phyloP scores from a whole-genome alignment of 768 basidiomycete species.

The Asterophora lycoperdoides region DNA sequence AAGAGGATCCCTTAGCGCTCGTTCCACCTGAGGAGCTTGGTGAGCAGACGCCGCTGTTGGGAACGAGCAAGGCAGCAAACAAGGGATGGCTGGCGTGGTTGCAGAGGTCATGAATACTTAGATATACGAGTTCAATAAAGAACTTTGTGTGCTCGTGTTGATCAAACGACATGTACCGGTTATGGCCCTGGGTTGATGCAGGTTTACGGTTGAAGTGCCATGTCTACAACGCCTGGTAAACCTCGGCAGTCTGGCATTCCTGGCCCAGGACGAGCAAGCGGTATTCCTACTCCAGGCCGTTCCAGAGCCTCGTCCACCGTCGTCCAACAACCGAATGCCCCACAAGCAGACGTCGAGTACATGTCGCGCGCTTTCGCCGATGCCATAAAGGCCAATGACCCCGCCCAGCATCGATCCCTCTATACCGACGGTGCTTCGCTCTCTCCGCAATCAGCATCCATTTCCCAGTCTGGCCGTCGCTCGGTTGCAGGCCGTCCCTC shows the following conservation, averaged over 20 bases:
- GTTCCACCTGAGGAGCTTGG: conserved; percentile 6
- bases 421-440: conserved; percentile 36
- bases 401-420: conserved; percentile 54
- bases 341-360: conserved; percentile 46
- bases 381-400: conserved; percentile 78
- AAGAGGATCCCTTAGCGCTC: conserved; percentile 20
- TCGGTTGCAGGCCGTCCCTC: conserved; percentile 45
- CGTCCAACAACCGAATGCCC: conserved; percentile 30
- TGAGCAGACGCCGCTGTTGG: conserved; percentile 22
- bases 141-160: too few relatives aligned
- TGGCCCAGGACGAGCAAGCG: conserved; percentile 34
- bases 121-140: too few relatives aligned
- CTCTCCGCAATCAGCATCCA: conserved; percentile 41
- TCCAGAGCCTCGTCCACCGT: conserved; percentile 62
- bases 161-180: neutral
- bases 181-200: conserved; percentile 3
- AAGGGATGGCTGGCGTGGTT: conserved; percentile 7
- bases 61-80: neutral
- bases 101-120: neutral
- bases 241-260: conserved; percentile 40
- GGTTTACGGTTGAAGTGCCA: conserved; percentile 9
- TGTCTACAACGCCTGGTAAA: conserved; percentile 34
- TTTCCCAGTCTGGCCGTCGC: conserved; percentile 48
- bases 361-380: conserved; percentile 73
- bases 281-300: conserved; percentile 70